Percentiles rank a stretch among this genome's conserved stretches.
Evolutionary conservation across 306 rosid species (phyloP).

Genomic region (Sicyos edulis): DNA sequence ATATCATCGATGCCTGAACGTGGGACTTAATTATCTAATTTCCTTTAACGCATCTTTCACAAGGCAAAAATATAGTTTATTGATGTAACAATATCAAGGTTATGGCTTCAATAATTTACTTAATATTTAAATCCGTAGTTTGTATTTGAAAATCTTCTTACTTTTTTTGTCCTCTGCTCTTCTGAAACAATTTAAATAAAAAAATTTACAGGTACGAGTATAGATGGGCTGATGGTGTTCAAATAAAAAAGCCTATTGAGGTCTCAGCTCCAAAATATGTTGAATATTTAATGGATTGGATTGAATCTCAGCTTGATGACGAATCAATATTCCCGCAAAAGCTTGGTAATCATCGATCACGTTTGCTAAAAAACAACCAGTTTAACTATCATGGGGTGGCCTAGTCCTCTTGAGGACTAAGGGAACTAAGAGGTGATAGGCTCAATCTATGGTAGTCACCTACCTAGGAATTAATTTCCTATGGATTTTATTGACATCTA

Average conservation of each 20-base stretch:
- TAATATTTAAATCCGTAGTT: background rate
- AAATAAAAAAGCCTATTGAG: slow-evolving; percentile 94
- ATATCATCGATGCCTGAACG: background rate
- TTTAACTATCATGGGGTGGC: too few relatives aligned
- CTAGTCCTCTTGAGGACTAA: too few relatives aligned
- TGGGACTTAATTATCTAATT: background rate
- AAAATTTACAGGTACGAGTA: slow-evolving; percentile 73
- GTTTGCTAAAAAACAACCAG: too few relatives aligned
- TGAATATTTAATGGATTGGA: slow-evolving; percentile 99
- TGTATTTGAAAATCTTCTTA: background rate
- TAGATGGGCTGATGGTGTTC: slow-evolving; percentile 99
- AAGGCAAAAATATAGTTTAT: background rate
- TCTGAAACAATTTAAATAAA: slow-evolving; percentile 1
- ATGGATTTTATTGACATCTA: too few relatives aligned
- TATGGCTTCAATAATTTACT: background rate
- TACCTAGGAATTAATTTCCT: too few relatives aligned
- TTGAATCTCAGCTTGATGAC: slow-evolving; percentile 92
- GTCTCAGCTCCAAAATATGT: slow-evolving; percentile 99
- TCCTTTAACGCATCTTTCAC: background rate
- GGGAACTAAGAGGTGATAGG: too few relatives aligned
- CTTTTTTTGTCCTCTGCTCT: background rate
- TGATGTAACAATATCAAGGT: background rate
- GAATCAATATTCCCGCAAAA: slow-evolving; percentile 97
- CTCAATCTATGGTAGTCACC: too few relatives aligned
- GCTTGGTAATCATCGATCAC: slow-evolving; percentile 54